Conservation (phyloP, 2,329 filamentous ascomycete genomes). For the Fusarium proliferatum region DNA sequence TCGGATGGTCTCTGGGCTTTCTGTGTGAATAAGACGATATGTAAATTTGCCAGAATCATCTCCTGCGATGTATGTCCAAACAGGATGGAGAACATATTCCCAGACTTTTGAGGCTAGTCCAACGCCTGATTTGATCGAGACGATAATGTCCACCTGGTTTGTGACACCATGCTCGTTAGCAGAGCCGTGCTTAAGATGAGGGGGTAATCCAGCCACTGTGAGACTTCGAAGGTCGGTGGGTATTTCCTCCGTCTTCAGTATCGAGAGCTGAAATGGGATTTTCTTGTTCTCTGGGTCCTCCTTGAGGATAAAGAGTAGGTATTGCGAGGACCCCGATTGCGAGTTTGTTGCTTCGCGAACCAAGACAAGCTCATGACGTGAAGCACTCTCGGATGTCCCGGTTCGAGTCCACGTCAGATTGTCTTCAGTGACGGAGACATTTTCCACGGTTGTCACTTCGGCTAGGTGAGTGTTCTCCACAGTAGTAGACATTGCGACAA, state of each 20-base stretch:
- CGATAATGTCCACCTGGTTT: constrained; percentile 68
- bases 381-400: constrained; percentile 23
- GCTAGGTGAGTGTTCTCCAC: background rate
- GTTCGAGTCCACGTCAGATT: constrained; percentile 45
- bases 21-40: constrained; percentile 67
- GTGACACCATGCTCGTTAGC: constrained; percentile 31
- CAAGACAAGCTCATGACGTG: constrained; percentile 47
- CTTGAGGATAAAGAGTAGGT: constrained; percentile 55
- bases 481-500: constrained; percentile 18
- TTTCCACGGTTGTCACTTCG: constrained; percentile 15
- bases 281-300: constrained; percentile 47
- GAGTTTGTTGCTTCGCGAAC: constrained; percentile 26
- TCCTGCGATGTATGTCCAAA: constrained; percentile 59
- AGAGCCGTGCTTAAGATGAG: constrained; percentile 47
- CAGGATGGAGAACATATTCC: constrained; percentile 63
- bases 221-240: constrained; percentile 54
- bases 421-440: constrained; percentile 39
- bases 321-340: constrained; percentile 1
- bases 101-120: constrained; percentile 68
- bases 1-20: constrained; percentile 70
- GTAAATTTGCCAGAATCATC: background rate
- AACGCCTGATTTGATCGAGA: constrained; percentile 75
- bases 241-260: constrained; percentile 45
- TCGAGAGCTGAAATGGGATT: constrained; percentile 44
- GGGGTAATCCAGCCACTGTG: constrained; percentile 53